Percentiles rank a stretch among this genome's conserved stretches.
Conservation (phyloP, 2,329 filamentous ascomycete species). For the Fusarium chuoi region DNA sequence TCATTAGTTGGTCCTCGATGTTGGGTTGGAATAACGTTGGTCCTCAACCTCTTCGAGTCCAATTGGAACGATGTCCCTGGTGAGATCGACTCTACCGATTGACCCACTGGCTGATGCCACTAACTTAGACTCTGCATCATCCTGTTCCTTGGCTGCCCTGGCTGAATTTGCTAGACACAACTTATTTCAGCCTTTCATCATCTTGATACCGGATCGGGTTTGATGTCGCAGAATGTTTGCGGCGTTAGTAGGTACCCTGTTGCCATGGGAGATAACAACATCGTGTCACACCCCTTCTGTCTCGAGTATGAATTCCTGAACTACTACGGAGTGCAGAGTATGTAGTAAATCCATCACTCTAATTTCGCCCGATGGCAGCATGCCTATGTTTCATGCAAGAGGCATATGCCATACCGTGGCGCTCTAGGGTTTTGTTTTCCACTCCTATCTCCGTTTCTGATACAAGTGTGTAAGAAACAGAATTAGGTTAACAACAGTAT, state of each 20-base stretch:
- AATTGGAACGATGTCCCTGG: conserved; percentile 5
- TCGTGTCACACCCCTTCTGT: conserved; percentile 18
- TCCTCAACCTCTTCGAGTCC: conserved; percentile 13
- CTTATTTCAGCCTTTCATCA: conserved; percentile 9
- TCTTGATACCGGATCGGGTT: conserved; percentile 22
- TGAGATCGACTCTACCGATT: conserved; percentile 15
- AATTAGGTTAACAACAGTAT: not conserved
- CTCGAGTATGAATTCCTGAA: conserved; percentile 8
- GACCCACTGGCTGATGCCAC: conserved; percentile 24
- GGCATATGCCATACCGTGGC: conserved; percentile 12
- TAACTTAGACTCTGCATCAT: not conserved
- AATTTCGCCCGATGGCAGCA: conserved; percentile 13
- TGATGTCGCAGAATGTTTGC: conserved; percentile 18
- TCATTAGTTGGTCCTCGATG: not conserved
- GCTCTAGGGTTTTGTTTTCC: conserved; percentile 20
- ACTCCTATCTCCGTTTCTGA: conserved; percentile 20
- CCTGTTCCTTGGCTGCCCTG: conserved; percentile 25
- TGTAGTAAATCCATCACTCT: not conserved
- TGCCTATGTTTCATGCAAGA: conserved; percentile 23
- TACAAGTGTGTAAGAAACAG: conserved; percentile 10
- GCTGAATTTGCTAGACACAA: conserved; percentile 15
- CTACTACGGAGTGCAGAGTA: not conserved
- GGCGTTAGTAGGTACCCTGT: conserved; percentile 24
- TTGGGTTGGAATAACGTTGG: conserved; percentile 12
- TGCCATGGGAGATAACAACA: conserved; percentile 37